These are phyloP conservation scores for Achaetomium macrosporum DNA, from an alignment of 2,329 filamentous ascomycete species.

Conservation along the genomic window DNA sequence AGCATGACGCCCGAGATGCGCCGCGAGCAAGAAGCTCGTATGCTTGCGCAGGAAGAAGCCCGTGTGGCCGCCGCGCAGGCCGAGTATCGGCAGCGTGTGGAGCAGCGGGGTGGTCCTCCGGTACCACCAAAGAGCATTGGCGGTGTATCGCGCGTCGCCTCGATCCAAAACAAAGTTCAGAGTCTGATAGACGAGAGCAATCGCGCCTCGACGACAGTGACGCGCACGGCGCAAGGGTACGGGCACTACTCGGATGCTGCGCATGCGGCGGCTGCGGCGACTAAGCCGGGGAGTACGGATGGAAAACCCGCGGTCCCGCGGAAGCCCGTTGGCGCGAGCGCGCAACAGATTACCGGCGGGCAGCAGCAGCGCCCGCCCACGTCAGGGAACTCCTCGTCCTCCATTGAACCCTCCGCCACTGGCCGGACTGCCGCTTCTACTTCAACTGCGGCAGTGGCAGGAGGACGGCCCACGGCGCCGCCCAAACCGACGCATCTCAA, in stretches of 20 bases:
- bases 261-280: slow-evolving; percentile 26
- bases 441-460: not conserved
- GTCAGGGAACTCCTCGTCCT: not conserved
- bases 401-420: slow-evolving; percentile 3
- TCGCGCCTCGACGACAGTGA: slow-evolving; percentile 49
- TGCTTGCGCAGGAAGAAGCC: slow-evolving; percentile 80
- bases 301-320: slow-evolving; percentile 40
- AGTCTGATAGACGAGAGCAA: slow-evolving; percentile 75
- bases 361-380: slow-evolving; percentile 11
- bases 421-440: not conserved
- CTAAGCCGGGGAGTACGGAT: slow-evolving; percentile 13
- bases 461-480: slow-evolving; percentile 46
- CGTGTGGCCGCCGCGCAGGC: slow-evolving; percentile 83
- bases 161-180: slow-evolving; percentile 88
- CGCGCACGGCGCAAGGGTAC: slow-evolving; percentile 78
- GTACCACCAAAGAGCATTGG: slow-evolving; percentile 50
- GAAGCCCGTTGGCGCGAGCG: slow-evolving; percentile 41
- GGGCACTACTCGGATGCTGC: slow-evolving; percentile 70
- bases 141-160: slow-evolving; percentile 62
- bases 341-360: slow-evolving; percentile 15
- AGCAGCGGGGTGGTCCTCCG: slow-evolving; percentile 40
- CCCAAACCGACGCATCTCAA: slow-evolving; percentile 59
- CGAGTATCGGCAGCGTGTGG: slow-evolving; percentile 74
- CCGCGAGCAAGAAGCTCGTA: slow-evolving; percentile 77
- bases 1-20: slow-evolving; percentile 81